Evolutionary conservation across 805 yeast genomes (phyloP), one percentile per base, ranked within the genome.

Genomic region (Ogataea salicorniae): DNA sequence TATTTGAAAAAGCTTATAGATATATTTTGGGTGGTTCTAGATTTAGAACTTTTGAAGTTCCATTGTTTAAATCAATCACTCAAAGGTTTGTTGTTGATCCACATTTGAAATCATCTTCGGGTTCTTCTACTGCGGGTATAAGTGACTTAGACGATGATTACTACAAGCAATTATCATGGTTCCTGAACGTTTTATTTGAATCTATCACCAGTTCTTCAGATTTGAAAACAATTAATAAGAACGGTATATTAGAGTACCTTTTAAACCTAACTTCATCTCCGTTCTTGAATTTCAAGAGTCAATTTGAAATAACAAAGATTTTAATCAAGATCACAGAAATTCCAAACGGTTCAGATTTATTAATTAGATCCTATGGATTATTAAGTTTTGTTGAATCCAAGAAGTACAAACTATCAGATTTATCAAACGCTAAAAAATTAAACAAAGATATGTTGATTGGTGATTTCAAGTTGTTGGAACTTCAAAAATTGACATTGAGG

Each of bases 1-100:
- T 92, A 18, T 87, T 84, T 63, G 96, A 90, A 52, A 79, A 80
- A 54, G 79, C 80, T 0, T 79, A 74, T 56, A 76, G 83, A 49
- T 88, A 81, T 75, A 72, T 90, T 11, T 67, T 88, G 35, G 67
- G 78, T 5, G 77, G 79, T 36, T 83, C 87, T 3, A 62, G 60
- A 15, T 58, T 76, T 41, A 67, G 67, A 50, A 45, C 59, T 6
- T 59, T 55, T 45, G 80, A 74, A 23, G 57, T 79, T 39, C 84
- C 84, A 4, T 56, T 79, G 39, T 74, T 66, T 58, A 67, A 64
- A 34, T 45, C 67, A 3, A 70, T 79, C 8, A 62, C 69, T n/a
- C 46, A 58, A 46, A 54, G 53, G 17, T 59, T 59, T 44, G 46
- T 54, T 2, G 47, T 51, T 15, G 68, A 64, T 43, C 49, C 57